These are phyloP conservation scores for Talaromyces verruculosus DNA, from an alignment of 2,329 filamentous ascomycete species.

Conservation along the genomic window DNA sequence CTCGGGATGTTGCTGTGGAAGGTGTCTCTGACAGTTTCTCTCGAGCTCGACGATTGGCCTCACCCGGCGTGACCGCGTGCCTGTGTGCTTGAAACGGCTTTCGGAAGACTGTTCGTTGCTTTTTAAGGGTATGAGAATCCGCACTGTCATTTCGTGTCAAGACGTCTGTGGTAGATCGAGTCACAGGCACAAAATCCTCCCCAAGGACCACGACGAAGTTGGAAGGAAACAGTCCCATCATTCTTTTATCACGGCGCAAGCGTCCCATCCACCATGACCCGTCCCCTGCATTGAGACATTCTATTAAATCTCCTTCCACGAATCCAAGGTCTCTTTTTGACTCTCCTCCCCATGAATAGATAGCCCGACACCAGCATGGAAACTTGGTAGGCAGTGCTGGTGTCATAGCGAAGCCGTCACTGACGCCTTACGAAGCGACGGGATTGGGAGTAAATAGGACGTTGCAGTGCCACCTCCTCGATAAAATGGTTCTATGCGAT, in stretches of 20 bases:
- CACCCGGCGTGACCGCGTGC: constrained; percentile 45
- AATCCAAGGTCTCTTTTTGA: constrained; percentile 94
- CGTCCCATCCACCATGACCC: constrained; percentile 98
- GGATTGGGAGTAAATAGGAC: neutral
- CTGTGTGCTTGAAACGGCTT: constrained; percentile 67
- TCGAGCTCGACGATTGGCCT: constrained; percentile 33
- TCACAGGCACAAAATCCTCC: constrained; percentile 73
- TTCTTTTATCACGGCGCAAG: constrained; percentile 81
- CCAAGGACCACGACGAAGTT: constrained; percentile 94
- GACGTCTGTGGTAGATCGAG: constrained; percentile 48
- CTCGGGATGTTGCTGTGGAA: constrained; percentile 39
- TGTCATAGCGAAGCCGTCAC: constrained; percentile 42
- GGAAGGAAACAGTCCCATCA: constrained; percentile 90
- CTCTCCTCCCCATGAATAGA: constrained; percentile 95
- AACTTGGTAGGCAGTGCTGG: constrained; percentile 69
- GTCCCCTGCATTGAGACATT: constrained; percentile 96
- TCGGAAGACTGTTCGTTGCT: constrained; percentile 59
- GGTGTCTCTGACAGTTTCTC: constrained; percentile 40
- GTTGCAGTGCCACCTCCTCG: neutral
- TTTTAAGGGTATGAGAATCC: constrained; percentile 51
- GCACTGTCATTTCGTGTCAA: constrained; percentile 46
- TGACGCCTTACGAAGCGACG: neutral
- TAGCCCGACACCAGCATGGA: constrained; percentile 86
- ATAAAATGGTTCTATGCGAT: neutral
- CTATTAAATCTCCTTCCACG: constrained; percentile 95